Evolutionary conservation across 768 basidiomycete species (phyloP).

Genomic region (Kwoniella sp.): DNA sequence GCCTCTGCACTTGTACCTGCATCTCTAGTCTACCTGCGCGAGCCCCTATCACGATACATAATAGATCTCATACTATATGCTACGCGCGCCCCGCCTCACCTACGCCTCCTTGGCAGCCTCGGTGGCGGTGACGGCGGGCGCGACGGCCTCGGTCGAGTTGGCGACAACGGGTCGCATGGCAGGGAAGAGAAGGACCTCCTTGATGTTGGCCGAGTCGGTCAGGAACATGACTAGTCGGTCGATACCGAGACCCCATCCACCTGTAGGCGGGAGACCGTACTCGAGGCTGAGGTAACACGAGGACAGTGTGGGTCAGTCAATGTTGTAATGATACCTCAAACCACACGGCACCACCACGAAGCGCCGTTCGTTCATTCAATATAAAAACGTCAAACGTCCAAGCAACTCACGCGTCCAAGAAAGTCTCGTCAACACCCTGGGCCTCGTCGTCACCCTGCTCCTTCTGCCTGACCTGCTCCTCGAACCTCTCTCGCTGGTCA

Average conservation of each 20-base stretch:
- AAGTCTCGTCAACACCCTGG: conserved; percentile 94
- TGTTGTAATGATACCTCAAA: neutral
- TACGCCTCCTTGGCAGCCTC: conserved; percentile 44
- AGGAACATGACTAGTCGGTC: conserved; percentile 98
- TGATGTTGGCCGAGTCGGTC: conserved; percentile 95
- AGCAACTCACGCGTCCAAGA: conserved; percentile 84
- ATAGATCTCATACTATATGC: no score
- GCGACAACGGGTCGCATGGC: conserved; percentile 82
- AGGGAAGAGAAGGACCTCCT: conserved; percentile 94
- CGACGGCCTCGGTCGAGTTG: conserved; percentile 54
- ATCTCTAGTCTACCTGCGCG: no score
- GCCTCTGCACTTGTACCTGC: no score
- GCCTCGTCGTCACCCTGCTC: conserved; percentile 97
- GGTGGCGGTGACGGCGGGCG: conserved; percentile 45
- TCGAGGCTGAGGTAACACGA: conserved; percentile 80
- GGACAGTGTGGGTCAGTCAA: no score
- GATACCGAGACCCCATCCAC: conserved; percentile 95
- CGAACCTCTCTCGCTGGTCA: conserved; percentile 84
- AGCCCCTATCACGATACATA: no score
- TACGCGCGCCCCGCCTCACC: neutral
- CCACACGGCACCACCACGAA: neutral
- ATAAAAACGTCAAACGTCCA: neutral
- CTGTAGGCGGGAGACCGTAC: conserved; percentile 95
- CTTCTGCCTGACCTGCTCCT: conserved; percentile 90
- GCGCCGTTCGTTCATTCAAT: neutral